Percentiles rank a stretch among this genome's conserved stretches.
These are phyloP conservation scores for Cichorium intybus DNA, from an alignment of 140 eudicot species.

Conservation along the genomic window DNA sequence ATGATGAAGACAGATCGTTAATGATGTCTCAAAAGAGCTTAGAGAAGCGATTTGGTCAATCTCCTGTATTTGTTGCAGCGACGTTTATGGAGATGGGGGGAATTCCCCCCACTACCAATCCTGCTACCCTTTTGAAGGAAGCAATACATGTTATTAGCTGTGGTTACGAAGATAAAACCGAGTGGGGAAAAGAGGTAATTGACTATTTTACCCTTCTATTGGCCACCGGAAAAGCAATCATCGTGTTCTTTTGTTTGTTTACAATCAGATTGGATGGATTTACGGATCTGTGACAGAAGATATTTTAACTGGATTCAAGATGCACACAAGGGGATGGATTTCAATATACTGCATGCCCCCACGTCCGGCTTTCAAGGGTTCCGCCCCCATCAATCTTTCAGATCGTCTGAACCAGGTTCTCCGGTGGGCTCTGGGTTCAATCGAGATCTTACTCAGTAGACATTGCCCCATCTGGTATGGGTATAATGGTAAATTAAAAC, in stretches of 20 bases:
- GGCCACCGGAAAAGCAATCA: background rate
- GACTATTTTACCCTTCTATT: background rate
- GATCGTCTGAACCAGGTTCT: conserved; percentile 89
- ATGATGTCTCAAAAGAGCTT: conserved; percentile 80
- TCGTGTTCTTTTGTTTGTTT: background rate
- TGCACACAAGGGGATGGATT: conserved; percentile 87
- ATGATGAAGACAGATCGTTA: conserved; percentile 69
- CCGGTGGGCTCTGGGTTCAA: conserved; percentile 84
- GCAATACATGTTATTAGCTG: conserved; percentile 86
- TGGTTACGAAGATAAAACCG: conserved; percentile 78
- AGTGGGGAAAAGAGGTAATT: conserved; percentile 88
- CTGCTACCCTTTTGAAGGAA: conserved; percentile 67
- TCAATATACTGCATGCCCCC: conserved; percentile 82
- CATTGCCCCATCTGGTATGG: conserved; percentile 95
- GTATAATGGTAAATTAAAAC: conserved; percentile 61
- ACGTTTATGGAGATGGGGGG: conserved; percentile 83
- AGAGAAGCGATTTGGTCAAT: conserved; percentile 86
- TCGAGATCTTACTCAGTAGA: conserved; percentile 73
- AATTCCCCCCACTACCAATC: conserved; percentile 70
- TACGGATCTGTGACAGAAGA: conserved; percentile 79
- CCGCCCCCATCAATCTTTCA: conserved; percentile 89
- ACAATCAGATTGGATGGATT: conserved; percentile 72
- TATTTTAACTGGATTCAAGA: conserved; percentile 79
- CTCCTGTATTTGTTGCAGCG: conserved; percentile 77
- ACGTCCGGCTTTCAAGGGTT: conserved; percentile 79